Evolutionary conservation across 306 rosid species (phyloP), one percentile per base, ranked within the genome.

Genomic region (Spatholobus suberectus): DNA sequence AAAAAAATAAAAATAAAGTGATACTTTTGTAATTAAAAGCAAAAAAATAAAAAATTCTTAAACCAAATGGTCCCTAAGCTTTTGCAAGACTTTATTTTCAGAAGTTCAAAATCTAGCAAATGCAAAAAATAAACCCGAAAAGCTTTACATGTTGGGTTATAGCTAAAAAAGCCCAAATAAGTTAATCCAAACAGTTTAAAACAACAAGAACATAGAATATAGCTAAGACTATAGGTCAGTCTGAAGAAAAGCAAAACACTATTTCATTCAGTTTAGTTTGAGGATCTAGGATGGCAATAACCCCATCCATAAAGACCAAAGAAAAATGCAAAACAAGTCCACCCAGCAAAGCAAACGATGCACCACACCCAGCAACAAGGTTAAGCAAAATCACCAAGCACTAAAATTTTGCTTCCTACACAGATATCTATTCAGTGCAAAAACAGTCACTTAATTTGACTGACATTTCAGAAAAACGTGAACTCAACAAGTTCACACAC

Each of bases 401-500:
- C 75, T 23, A 4, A 13, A 15, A 37, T 27, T 66, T 41, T 20
- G 41, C 80, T 59, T 17, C 63, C 13, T 62, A 1, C n/a, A 13
- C 5, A 7, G 11, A 44, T 0, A 8, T 8, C 13, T 10, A 8
- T 41, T 3, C 32, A 29, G 32, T 29, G 32, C 32, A 29, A 29
- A 29, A 29, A n/a, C 69, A 29, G 0, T 5, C 1, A 29, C 44
- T 32, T 12, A 17, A 65, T 17, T 8, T 46, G 32, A 20, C 70
- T 29, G 32, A 1, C 32, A 58, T 61, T 72, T 73, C 32, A 17
- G 37, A 44, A 75, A 37, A 61, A 35, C n/a, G 10, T 11, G 11
- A 27, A 2, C 4, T 69, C 46, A 70, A 40, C n/a, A 69, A 65
- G 55, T 70, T 62, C 70, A 79, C 54, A 68, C 12, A 57, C 47